Evolutionary conservation across 1,139 yeast genomes (phyloP), one percentile per base, ranked within the genome.

Genomic region (Suhomyces coccinellae): DNA sequence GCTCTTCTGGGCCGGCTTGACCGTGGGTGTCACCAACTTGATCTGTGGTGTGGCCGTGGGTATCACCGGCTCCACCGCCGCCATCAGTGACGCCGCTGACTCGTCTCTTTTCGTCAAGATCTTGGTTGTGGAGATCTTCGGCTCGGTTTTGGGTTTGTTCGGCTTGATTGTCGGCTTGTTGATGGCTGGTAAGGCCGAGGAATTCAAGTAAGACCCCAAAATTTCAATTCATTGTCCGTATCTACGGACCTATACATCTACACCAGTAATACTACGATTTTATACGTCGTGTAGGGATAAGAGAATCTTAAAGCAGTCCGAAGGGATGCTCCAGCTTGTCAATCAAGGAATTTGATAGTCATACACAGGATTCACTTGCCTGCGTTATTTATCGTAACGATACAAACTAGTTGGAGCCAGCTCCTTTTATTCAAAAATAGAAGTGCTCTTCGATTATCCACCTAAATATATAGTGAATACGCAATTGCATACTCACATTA

Each of bases 11-110:
- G 99, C 97, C 24, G 99, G 99, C 16, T 63, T 91, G 45, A 93
- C 99, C 7, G 99, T 95, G 38, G 99, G 99, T 36, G 66, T 87
- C 29, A 83, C 96, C 58, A 95, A 95, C 67, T 79, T 95, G 63
- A 85, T 93, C 50, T 95, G 99, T 77, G 99, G 99, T 69, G 77
- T 95, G 50, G 93, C 97, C 10, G 99, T 95, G 41, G 99, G 99
- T 52, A 79, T 95, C 50, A 93, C 99, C 17, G 99, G 99, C 40
- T 85, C 98, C 24, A 93, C 97, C 26, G 99, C 99, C 37, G 99
- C 99, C 38, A 82, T 95, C 51, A 83, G 96, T 42, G 99, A 95
- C 70, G 99, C 99, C 30, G 98, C 99, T 12, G 97, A 95, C 71
- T 82, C 97, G 29, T 80, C 97, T 4, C 77, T 95, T 54, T 95